phyloP scores from a whole-genome alignment of 805 yeast genomes.

The Candida schatavii region DNA sequence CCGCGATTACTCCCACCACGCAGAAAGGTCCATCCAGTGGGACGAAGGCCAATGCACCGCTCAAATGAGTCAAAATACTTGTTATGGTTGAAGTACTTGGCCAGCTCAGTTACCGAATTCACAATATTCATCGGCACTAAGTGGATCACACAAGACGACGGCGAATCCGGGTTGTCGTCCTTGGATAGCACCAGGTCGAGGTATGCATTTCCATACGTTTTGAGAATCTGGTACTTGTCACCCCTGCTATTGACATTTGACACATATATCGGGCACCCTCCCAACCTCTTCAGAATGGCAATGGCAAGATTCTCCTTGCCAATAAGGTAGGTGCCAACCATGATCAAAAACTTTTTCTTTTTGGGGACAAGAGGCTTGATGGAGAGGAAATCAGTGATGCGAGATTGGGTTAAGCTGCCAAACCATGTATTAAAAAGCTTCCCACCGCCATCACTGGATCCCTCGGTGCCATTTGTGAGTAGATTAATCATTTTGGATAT shows the following conservation, averaged over 20 bases:
- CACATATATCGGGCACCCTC: constrained; percentile 53
- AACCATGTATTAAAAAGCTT: constrained; percentile 27
- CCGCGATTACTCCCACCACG: constrained; percentile 7
- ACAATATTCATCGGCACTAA: constrained; percentile 65
- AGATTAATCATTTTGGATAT: constrained; percentile 53
- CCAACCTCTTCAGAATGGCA: constrained; percentile 50
- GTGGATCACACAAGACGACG: constrained; percentile 53
- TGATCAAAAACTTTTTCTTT: constrained; percentile 47
- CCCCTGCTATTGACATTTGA: constrained; percentile 44
- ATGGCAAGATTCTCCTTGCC: constrained; percentile 90
- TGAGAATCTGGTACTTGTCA: constrained; percentile 40
- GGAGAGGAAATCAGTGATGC: constrained; percentile 37
- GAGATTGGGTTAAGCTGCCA: constrained; percentile 32
- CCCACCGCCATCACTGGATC: constrained; percentile 5
- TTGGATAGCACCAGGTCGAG: constrained; percentile 26
- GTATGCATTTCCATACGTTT: constrained; percentile 44
- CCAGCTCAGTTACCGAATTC: constrained; percentile 43
- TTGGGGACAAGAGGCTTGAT: constrained; percentile 9
- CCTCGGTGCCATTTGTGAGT: constrained; percentile 20
- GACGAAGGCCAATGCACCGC: constrained; percentile 68
- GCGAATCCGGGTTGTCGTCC: constrained; percentile 7
- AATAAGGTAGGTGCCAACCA: constrained; percentile 86
- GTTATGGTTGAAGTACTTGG: constrained; percentile 48
- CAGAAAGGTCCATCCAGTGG: constrained; percentile 86
- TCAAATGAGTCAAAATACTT: constrained; percentile 47